phyloP scores from a whole-genome alignment of 139 green algal species.

The Gonium pectorale region DNA sequence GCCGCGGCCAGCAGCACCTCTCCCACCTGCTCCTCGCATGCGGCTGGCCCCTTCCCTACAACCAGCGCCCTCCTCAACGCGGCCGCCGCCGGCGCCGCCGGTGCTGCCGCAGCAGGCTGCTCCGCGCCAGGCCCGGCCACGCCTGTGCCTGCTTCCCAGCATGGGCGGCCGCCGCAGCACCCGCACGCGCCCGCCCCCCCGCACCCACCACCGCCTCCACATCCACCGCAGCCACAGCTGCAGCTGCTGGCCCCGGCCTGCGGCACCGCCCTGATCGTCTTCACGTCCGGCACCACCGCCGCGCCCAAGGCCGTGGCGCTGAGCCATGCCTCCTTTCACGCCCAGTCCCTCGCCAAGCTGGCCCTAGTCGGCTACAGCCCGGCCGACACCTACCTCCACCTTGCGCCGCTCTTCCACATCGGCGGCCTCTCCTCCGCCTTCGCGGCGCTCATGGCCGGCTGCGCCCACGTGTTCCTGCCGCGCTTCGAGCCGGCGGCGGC shows the following conservation, averaged over 20 bases:
- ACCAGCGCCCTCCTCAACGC: background rate
- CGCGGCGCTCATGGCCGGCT: constrained; percentile 80
- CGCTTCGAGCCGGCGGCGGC: constrained; percentile 40
- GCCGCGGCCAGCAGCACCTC: too few species aligned
- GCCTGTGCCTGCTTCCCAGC: too few species aligned
- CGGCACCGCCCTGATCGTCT: constrained; percentile 58
- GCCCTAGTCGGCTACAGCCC: constrained; percentile 68
- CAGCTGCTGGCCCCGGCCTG: constrained; percentile 47
- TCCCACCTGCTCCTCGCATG: too few species aligned
- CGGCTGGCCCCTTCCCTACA: background rate
- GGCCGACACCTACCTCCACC: constrained; percentile 88
- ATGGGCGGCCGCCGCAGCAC: constrained; percentile 20
- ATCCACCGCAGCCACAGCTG: background rate
- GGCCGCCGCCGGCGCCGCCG: background rate
- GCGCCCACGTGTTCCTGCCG: constrained; percentile 70
- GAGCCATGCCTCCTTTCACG: constrained; percentile 70
- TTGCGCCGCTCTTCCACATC: constrained; percentile 91
- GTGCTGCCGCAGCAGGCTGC: too few species aligned
- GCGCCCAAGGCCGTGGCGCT: constrained; percentile 76
- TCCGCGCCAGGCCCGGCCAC: too few species aligned
- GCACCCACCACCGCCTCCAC: background rate
- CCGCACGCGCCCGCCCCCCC: background rate
- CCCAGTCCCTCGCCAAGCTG: constrained; percentile 86
- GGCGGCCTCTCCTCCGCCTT: constrained; percentile 85
- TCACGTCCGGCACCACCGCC: constrained; percentile 81